Evolutionary conservation across 768 basidiomycete species (phyloP).

Genomic region (Cytidiella melzeri): DNA sequence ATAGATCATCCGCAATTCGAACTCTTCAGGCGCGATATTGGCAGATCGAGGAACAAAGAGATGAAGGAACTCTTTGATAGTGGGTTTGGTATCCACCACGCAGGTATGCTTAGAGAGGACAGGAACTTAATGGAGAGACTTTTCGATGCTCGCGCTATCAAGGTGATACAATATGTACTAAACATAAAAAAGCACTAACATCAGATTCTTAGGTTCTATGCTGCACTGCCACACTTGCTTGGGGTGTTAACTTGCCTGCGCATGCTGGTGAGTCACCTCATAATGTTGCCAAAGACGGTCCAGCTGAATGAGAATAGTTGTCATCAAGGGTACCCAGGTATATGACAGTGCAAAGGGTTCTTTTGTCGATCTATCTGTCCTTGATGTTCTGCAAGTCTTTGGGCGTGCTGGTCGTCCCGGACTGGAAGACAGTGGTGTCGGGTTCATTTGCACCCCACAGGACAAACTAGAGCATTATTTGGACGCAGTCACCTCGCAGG

Average conservation of each 20-base stretch:
- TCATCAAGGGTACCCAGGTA: conserved; percentile 97
- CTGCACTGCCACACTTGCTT: conserved; percentile 96
- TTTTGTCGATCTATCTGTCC: conserved; percentile 87
- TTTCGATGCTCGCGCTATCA: conserved; percentile 88
- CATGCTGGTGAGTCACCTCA: conserved; percentile 83
- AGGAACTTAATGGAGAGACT: conserved; percentile 92
- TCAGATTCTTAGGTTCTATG: conserved; percentile 74
- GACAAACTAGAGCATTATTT: conserved; percentile 93
- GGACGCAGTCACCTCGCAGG: conserved; percentile 82
- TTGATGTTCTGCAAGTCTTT: conserved; percentile 97
- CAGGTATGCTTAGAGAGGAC: conserved; percentile 93
- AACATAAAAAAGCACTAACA: background rate
- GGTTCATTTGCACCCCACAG: conserved; percentile 91
- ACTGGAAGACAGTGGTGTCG: conserved; percentile 88
- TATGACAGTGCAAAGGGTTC: conserved; percentile 88
- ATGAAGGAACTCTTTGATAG: conserved; percentile 90
- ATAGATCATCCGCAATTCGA: conserved; percentile 73
- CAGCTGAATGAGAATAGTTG: too few species aligned
- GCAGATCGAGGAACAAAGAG: conserved; percentile 86
- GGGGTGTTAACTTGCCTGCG: conserved; percentile 98
- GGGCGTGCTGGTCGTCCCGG: conserved; percentile 91
- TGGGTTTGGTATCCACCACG: conserved; percentile 98
- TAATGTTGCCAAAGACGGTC: too few species aligned
- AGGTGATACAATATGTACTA: conserved; percentile 41
- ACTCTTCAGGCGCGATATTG: conserved; percentile 73